A percentile compares a stretch with the other conserved stretches of the same genome.
phyloP scores from a whole-genome alignment of 345 rosid genomes.

The Bruguiera parviflora region DNA sequence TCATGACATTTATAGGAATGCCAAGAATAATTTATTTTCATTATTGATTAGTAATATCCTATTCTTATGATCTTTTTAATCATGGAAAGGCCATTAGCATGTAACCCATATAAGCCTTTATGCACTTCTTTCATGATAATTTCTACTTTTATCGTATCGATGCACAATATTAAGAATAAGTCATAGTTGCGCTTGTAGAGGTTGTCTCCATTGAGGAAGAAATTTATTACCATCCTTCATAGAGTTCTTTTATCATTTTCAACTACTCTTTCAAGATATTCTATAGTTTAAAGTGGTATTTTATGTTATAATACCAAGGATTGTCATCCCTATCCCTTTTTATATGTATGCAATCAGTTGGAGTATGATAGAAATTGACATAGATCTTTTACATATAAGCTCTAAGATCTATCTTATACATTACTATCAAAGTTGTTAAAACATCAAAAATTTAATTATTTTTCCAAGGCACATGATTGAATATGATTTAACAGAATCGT shows the following conservation, averaged over 20 bases:
- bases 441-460: background rate
- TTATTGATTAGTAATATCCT: too few relatives aligned
- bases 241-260: too few relatives aligned
- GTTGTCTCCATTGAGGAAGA: too few relatives aligned
- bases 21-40: too few relatives aligned
- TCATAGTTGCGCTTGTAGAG: background rate
- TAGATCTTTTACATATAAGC: too few relatives aligned
- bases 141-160: background rate
- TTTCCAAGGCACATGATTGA: background rate
- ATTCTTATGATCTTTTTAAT: background rate
- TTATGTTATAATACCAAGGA: background rate
- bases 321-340: too few relatives aligned
- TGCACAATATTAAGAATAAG: rapidly evolving
- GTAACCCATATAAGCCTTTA: background rate
- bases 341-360: background rate
- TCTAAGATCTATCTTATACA: too few relatives aligned
- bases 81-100: too few relatives aligned
- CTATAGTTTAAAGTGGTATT: background rate
- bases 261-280: background rate
- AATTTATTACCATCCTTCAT: too few relatives aligned
- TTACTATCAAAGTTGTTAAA: too few relatives aligned
- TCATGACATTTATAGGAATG: too few relatives aligned
- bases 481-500: too few relatives aligned
- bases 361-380: background rate
- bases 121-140: background rate